Percentiles rank a stretch among this genome's conserved stretches.
phyloP scores from a whole-genome alignment of 352 stramenopile species.

The Globisporangium middletonii region DNA sequence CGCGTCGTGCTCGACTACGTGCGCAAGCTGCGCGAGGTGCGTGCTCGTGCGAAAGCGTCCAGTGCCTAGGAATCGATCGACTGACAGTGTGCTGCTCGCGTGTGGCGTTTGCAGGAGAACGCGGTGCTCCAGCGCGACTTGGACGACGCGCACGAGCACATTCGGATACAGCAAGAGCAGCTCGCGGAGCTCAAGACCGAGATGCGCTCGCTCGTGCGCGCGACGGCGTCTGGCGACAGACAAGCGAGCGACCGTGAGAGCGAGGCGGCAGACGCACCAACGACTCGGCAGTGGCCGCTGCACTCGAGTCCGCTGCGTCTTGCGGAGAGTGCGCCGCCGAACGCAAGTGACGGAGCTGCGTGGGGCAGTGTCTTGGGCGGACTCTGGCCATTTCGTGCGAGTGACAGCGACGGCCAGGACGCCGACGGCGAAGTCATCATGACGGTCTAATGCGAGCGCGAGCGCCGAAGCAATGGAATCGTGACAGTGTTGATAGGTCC shows the following conservation, averaged over 20 bases:
- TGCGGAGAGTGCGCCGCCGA: background rate
- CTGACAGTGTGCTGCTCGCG: background rate
- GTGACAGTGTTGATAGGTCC: slow-evolving; percentile 35
- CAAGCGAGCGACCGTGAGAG: background rate
- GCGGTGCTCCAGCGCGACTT: slow-evolving; percentile 51
- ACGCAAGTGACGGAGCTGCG: slow-evolving; percentile 20
- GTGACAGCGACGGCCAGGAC: slow-evolving; percentile 21
- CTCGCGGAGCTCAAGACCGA: slow-evolving; percentile 72
- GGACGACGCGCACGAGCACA: slow-evolving; percentile 74
- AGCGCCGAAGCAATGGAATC: background rate
- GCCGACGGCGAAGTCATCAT: slow-evolving; percentile 76
- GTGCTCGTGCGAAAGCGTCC: background rate
- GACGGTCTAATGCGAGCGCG: slow-evolving; percentile 12
- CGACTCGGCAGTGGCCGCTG: background rate
- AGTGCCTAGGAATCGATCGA: background rate
- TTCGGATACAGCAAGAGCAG: slow-evolving; percentile 67
- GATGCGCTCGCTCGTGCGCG: slow-evolving; percentile 36
- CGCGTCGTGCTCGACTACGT: slow-evolving; percentile 79
- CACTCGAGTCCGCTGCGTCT: slow-evolving; percentile 8
- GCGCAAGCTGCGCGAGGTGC: slow-evolving; percentile 66
- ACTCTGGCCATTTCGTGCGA: slow-evolving; percentile 38
- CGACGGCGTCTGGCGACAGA: background rate
- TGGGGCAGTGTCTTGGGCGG: slow-evolving; percentile 37
- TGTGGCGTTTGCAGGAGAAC: slow-evolving; percentile 38
- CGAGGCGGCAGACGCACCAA: slow-evolving; percentile 2